These are phyloP conservation scores for Trichomonas tenax DNA, from an alignment of 208 protist genomes.

Conservation along the genomic window DNA sequence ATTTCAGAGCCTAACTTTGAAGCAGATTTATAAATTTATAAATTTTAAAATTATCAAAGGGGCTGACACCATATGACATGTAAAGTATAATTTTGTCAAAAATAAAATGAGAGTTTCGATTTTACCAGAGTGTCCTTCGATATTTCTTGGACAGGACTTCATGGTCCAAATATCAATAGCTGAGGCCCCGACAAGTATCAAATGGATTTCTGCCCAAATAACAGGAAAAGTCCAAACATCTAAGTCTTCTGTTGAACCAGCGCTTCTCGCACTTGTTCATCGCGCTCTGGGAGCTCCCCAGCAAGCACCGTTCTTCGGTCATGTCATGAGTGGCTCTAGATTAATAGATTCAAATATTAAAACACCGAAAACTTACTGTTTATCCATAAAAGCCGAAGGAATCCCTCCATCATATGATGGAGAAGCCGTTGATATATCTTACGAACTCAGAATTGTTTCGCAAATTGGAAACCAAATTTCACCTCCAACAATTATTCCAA, in stretches of 20 bases:
- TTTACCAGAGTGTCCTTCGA: background rate
- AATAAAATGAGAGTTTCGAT: background rate
- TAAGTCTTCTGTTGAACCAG: background rate
- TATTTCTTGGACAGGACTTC: conserved; percentile 3
- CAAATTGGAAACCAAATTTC: background rate
- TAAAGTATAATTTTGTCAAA: too few species aligned
- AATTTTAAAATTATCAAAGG: too few species aligned
- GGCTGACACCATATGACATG: too few species aligned
- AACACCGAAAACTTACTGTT: background rate
- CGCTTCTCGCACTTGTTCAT: background rate
- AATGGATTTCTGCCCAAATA: conserved; percentile 16
- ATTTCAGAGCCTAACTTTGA: too few species aligned
- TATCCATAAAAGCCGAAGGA: background rate
- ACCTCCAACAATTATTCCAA: background rate
- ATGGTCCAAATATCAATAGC: background rate
- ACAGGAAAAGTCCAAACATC: background rate
- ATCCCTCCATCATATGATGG: conserved; percentile 12
- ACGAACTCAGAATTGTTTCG: background rate
- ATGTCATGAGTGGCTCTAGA: background rate
- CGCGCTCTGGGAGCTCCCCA: background rate
- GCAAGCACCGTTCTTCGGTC: background rate
- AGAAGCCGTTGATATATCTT: background rate
- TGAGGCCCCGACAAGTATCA: background rate
- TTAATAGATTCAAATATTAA: background rate
- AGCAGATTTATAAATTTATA: too few species aligned